Evolutionary conservation across 176 grass and related monocot species (phyloP).

Genomic region (Oryza longistaminata): DNA sequence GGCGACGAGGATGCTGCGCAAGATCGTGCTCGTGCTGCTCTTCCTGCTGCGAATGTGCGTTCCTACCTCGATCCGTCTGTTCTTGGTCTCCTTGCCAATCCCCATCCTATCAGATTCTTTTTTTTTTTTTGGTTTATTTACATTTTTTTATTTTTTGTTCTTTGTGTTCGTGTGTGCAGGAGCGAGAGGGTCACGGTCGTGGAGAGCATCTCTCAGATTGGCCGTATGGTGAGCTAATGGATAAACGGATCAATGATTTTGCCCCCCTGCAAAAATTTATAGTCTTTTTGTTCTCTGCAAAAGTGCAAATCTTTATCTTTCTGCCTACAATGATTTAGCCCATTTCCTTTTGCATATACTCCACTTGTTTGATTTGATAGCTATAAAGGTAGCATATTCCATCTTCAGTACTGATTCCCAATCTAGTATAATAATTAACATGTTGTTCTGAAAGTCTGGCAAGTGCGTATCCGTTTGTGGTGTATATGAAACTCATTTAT

Average conservation of each 20-base stretch:
- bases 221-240: conserved; percentile 13
- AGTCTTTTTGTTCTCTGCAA: too few relatives aligned
- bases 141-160: background rate
- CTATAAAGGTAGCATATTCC: too few relatives aligned
- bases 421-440: too few relatives aligned
- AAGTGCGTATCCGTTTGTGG: too few relatives aligned
- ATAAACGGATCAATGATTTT: too few relatives aligned
- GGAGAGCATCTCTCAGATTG: conserved; percentile 10
- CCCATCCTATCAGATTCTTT: too few relatives aligned
- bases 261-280: too few relatives aligned
- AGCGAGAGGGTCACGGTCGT: background rate
- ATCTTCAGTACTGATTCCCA: background rate
- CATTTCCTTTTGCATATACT: background rate
- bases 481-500: too few relatives aligned
- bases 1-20: background rate
- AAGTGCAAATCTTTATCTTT: background rate
- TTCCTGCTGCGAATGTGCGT: conserved; percentile 20
- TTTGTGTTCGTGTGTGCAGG: background rate
- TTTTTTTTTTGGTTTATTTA: too few relatives aligned
- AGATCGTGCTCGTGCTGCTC: conserved; percentile 26
- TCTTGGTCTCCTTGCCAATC: background rate
- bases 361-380: too few relatives aligned
- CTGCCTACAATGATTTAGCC: background rate
- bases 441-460: too few relatives aligned
- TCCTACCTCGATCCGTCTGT: too few relatives aligned